Percentiles rank a stretch among this genome's conserved stretches.
Evolutionary conservation across 805 yeast species (phyloP).

Genomic region (Helenozyma rhizophorensis): DNA sequence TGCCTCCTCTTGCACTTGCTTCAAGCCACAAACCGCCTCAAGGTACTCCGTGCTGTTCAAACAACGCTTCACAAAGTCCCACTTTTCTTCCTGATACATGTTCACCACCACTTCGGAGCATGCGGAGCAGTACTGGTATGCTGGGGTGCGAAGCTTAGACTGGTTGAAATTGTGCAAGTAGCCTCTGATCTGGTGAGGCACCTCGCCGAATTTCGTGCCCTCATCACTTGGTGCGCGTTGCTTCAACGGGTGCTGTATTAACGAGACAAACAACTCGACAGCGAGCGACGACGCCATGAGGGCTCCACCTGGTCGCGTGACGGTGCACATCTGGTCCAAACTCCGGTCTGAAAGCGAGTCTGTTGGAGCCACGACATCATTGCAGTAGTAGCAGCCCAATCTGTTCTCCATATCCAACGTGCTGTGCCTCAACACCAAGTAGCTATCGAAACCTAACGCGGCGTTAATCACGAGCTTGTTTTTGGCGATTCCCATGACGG

Average conservation of each 20-base stretch:
- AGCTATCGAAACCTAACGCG: slow-evolving; percentile 93
- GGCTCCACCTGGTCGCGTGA: slow-evolving; percentile 95
- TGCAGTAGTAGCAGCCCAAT: slow-evolving; percentile 93
- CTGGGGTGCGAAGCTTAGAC: slow-evolving; percentile 63
- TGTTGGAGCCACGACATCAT: slow-evolving; percentile 90
- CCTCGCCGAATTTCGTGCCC: slow-evolving; percentile 50
- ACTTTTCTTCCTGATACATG: slow-evolving; percentile 50
- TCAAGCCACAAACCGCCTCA: slow-evolving; percentile 76
- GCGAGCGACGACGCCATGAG: slow-evolving; percentile 81
- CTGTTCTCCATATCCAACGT: slow-evolving; percentile 25
- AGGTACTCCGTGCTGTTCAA: slow-evolving; percentile 62
- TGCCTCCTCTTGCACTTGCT: slow-evolving; percentile 66
- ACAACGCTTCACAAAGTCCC: slow-evolving; percentile 79
- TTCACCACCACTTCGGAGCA: slow-evolving; percentile 64
- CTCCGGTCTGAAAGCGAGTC: slow-evolving; percentile 87
- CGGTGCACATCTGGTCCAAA: slow-evolving; percentile 97
- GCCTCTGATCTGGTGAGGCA: slow-evolving; percentile 92
- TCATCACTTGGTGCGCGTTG: slow-evolving; percentile 40
- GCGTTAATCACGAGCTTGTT: slow-evolving; percentile 81
- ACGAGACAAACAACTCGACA: slow-evolving; percentile 73
- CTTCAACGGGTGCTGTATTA: slow-evolving; percentile 61
- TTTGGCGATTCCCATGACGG: slow-evolving; percentile 66
- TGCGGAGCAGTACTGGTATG: slow-evolving; percentile 79
- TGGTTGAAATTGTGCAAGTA: slow-evolving; percentile 64
- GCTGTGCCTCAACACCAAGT: slow-evolving; percentile 85